These are phyloP conservation scores for Serendipita sp. DNA, from an alignment of 768 basidiomycete genomes.

Conservation along the genomic window DNA sequence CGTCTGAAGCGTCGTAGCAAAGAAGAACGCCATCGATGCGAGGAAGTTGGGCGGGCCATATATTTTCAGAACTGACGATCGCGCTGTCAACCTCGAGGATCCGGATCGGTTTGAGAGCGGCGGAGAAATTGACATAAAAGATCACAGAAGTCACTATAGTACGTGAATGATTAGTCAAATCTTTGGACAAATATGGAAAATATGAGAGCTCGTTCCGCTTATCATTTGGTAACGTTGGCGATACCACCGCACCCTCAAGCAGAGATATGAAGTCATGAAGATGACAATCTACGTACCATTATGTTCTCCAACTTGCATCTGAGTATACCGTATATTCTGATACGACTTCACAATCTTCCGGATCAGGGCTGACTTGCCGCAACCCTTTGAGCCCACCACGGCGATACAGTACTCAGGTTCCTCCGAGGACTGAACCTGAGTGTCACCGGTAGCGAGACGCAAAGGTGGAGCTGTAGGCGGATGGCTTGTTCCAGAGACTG, in stretches of 20 bases:
- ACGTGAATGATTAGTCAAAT: background rate
- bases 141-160: background rate
- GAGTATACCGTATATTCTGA: constrained; percentile 12
- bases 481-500: background rate
- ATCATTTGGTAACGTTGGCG: background rate
- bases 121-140: background rate
- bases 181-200: background rate
- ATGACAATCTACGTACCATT: background rate
- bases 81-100: constrained; percentile 19
- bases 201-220: background rate
- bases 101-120: background rate
- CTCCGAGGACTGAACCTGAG: background rate
- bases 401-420: constrained; percentile 28
- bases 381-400: constrained; percentile 60
- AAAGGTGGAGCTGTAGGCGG: background rate
- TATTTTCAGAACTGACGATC: constrained; percentile 12
- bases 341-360: constrained; percentile 55
- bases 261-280: background rate
- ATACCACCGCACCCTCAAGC: background rate
- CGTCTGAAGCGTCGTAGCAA: constrained; percentile 64
- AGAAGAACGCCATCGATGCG: constrained; percentile 63
- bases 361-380: constrained; percentile 77
- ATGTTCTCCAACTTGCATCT: constrained; percentile 5
- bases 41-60: constrained; percentile 41
- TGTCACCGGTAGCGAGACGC: background rate